Evolutionary conservation across 1,139 yeast genomes (phyloP).

Genomic region (Magnusiomyces suaveolens): DNA sequence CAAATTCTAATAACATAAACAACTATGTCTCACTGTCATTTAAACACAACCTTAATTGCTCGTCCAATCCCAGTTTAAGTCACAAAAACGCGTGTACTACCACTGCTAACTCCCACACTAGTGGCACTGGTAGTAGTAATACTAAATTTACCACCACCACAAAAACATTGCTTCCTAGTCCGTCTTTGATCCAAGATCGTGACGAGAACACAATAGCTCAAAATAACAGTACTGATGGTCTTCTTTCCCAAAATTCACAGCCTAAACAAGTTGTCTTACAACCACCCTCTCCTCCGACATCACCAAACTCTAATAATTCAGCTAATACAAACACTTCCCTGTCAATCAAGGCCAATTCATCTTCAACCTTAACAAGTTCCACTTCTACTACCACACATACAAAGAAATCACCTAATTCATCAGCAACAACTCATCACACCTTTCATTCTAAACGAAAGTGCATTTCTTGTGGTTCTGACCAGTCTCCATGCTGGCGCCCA

Average conservation of each 20-base stretch:
- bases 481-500: constrained; percentile 98
- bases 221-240: background rate
- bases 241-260: too few species aligned
- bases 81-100: background rate
- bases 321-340: too few species aligned
- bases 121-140: background rate
- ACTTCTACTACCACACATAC: too few species aligned
- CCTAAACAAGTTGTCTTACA: constrained; percentile 1
- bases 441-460: constrained; percentile 37
- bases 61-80: background rate
- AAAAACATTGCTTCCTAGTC: background rate
- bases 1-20: background rate
- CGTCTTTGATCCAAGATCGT: background rate
- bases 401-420: too few species aligned
- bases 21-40: background rate
- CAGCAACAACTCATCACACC: background rate
- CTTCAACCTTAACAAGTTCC: too few species aligned
- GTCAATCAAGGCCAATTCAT: too few species aligned
- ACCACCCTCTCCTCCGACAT: constrained; percentile 5
- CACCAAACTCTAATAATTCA: constrained; percentile 1
- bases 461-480: constrained; percentile 83
- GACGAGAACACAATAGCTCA: background rate
- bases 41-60: background rate
- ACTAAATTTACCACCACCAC: background rate
- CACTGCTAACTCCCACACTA: too few species aligned